Conservation (phyloP, 208 protist genomes). For the Wallacemonas collosoma region DNA sequence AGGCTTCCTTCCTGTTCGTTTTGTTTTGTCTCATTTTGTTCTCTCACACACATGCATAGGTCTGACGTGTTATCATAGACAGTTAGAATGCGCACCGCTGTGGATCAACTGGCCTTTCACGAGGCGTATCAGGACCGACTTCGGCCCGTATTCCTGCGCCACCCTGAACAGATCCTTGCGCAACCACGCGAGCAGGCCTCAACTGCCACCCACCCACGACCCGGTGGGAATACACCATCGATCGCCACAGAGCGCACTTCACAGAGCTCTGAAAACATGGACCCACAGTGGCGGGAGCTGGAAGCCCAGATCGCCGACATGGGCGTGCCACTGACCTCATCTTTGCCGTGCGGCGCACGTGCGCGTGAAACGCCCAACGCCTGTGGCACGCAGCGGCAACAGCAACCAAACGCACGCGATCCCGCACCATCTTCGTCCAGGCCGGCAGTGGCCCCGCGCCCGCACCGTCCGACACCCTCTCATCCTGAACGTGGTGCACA, state of each 20-base stretch:
- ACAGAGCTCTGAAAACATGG: not conserved
- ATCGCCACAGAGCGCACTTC: too few relatives aligned
- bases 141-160: constrained; percentile 22
- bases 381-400: not conserved
- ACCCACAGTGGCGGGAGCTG: constrained; percentile 8
- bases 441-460: too few relatives aligned
- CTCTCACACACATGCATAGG: too few relatives aligned
- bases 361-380: not conserved
- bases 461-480: too few relatives aligned
- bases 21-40: too few relatives aligned
- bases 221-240: too few relatives aligned
- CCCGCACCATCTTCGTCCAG: too few relatives aligned
- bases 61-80: not conserved
- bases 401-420: too few relatives aligned
- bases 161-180: constrained; percentile 1
- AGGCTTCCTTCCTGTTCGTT: too few relatives aligned
- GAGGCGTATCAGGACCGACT: constrained; percentile 49
- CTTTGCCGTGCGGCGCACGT: not conserved
- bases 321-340: constrained; percentile 6
- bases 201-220: not conserved
- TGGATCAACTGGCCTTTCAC: constrained; percentile 46
- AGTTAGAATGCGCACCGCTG: constrained; percentile 22
- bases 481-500: too few relatives aligned
- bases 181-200: not conserved
- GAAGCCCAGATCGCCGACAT: constrained; percentile 14